A percentile compares a stretch with the other conserved stretches of the same genome.
These are phyloP conservation scores for Lizanozyma gosingica DNA, from an alignment of 1,139 yeast genomes.

Conservation along the genomic window DNA sequence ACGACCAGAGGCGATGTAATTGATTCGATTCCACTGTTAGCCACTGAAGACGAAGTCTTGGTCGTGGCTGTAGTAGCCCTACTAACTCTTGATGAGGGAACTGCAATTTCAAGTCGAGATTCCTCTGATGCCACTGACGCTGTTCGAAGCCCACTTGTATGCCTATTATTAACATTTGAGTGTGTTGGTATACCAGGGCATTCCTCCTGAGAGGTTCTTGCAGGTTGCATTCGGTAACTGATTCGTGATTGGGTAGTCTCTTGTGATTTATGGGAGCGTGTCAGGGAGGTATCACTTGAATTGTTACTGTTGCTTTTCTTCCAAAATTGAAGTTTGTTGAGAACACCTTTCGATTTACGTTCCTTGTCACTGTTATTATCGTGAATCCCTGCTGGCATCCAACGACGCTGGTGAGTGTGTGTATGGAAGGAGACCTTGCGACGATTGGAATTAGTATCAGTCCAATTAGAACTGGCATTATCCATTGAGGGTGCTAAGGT, in stretches of 20 bases:
- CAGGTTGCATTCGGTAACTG: background rate
- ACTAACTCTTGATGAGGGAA: constrained; percentile 1
- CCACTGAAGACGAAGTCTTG: constrained; percentile 4
- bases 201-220: background rate
- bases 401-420: background rate
- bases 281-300: background rate
- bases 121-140: background rate
- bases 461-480: background rate
- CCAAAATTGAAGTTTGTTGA: constrained; percentile 37
- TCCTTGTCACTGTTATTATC: background rate
- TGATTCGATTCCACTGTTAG: constrained; percentile 3
- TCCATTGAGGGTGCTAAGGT: background rate
- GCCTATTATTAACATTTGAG: background rate
- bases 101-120: background rate
- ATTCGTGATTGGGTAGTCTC: background rate
- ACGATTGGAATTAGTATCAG: background rate
- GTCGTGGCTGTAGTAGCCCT: constrained; percentile 2
- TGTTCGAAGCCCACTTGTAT: background rate
- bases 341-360: constrained; percentile 11
- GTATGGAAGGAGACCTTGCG: background rate
- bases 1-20: constrained; percentile 4
- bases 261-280: background rate
- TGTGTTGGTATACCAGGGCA: no score
- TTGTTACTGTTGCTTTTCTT: constrained; percentile 15
- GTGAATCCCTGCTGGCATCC: background rate